phyloP scores from a whole-genome alignment of 2,329 filamentous ascomycete genomes.

The Colletotrichum spinosum region DNA sequence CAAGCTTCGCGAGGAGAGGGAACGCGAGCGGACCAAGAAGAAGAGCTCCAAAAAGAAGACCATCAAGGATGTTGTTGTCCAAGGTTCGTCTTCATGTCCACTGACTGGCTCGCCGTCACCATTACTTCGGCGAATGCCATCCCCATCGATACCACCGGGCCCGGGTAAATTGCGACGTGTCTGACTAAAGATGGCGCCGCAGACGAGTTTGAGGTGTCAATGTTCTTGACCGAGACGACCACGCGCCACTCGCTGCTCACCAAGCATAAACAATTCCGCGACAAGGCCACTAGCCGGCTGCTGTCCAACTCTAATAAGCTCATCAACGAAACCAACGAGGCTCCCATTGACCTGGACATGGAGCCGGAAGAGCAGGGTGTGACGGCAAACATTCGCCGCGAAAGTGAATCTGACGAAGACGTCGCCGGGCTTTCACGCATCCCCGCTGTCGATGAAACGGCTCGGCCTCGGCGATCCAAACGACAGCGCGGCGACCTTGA shows the following conservation, averaged over 20 bases:
- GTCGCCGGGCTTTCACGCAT: constrained; percentile 67
- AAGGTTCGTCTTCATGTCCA: constrained; percentile 67
- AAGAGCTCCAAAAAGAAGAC: constrained; percentile 78
- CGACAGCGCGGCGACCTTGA: constrained; percentile 45
- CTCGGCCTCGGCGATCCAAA: constrained; percentile 38
- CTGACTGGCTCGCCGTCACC: constrained; percentile 6
- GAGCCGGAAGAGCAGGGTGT: constrained; percentile 48
- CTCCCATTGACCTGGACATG: constrained; percentile 64
- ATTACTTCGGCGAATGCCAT: background rate
- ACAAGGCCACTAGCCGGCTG: constrained; percentile 64
- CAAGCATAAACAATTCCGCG: constrained; percentile 83
- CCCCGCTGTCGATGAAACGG: constrained; percentile 54
- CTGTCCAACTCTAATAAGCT: constrained; percentile 73
- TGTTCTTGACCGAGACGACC: constrained; percentile 89
- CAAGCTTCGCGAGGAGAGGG: constrained; percentile 89
- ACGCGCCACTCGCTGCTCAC: constrained; percentile 88
- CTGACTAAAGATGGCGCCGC: constrained; percentile 26
- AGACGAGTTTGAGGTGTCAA: constrained; percentile 97
- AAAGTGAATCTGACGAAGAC: constrained; percentile 69
- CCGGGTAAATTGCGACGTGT: background rate
- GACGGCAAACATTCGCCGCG: constrained; percentile 61
- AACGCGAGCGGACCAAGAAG: constrained; percentile 67
- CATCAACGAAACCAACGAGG: constrained; percentile 65
- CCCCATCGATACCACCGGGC: constrained; percentile 31
- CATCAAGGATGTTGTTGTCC: constrained; percentile 87